phyloP scores from a whole-genome alignment of 2,329 filamentous ascomycete species.

The Microcyclosporella mali region DNA sequence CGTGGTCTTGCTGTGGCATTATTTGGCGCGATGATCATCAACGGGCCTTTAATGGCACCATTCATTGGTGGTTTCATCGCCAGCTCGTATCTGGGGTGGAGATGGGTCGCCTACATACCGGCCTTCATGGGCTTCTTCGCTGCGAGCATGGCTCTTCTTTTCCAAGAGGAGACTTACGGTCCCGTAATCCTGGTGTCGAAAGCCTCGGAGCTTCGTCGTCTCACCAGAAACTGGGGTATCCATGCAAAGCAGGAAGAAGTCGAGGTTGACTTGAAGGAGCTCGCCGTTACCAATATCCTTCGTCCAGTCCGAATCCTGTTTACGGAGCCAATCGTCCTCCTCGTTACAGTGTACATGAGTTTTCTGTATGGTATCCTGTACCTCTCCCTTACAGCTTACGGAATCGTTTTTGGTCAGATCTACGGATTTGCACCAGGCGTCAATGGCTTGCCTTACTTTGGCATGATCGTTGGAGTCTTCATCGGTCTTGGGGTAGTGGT shows the following conservation, averaged over 20 bases:
- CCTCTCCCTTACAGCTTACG: slow-evolving; percentile 78
- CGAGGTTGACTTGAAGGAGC: slow-evolving; percentile 32
- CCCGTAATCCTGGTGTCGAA: slow-evolving; percentile 38
- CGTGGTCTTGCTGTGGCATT: slow-evolving; percentile 36
- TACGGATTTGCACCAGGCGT: slow-evolving; percentile 65
- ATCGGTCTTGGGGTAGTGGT: slow-evolving; percentile 20
- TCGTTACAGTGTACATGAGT: slow-evolving; percentile 40
- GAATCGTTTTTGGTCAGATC: slow-evolving; percentile 66
- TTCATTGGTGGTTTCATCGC: slow-evolving; percentile 38
- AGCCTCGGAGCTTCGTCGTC: slow-evolving; percentile 33
- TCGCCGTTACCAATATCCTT: slow-evolving; percentile 32
- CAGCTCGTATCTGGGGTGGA: slow-evolving; percentile 38
- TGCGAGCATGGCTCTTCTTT: slow-evolving; percentile 25
- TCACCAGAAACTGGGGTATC: slow-evolving; percentile 37
- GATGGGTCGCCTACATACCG: slow-evolving; percentile 42
- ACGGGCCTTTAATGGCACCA: slow-evolving; percentile 38
- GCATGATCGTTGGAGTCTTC: slow-evolving; percentile 48
- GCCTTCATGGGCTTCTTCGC: slow-evolving; percentile 37
- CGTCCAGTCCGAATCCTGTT: slow-evolving; percentile 43
- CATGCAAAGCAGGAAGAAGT: slow-evolving; percentile 45
- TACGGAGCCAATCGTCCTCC: slow-evolving; percentile 45
- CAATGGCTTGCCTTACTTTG: slow-evolving; percentile 74
- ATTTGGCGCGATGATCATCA: slow-evolving; percentile 35
- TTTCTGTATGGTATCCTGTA: slow-evolving; percentile 45
- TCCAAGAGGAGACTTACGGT: slow-evolving; percentile 39